A percentile compares a stretch with the other conserved stretches of the same genome.
Conservation (phyloP, 176 grass and related monocot genomes). For the Alloteropsis semialata region DNA sequence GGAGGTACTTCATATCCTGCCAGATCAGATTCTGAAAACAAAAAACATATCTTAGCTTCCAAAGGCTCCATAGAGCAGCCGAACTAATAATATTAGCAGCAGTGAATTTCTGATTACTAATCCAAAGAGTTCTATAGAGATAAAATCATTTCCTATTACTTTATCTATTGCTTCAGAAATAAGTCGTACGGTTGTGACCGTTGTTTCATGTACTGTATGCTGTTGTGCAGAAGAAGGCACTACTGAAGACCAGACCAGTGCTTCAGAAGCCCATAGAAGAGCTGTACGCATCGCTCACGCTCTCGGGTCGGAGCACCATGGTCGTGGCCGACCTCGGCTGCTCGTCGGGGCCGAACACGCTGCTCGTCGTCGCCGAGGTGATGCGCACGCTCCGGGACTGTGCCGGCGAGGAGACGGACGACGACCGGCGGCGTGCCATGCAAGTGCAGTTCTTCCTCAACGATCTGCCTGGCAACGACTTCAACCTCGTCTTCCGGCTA, state of each 20-base stretch:
- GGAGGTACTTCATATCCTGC: too few species aligned
- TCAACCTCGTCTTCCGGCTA: not conserved
- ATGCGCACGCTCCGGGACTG: not conserved
- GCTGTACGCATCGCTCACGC: not conserved
- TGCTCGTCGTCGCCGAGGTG: slow-evolving; percentile 32
- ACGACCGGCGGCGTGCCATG: not conserved
- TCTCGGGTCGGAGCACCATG: not conserved
- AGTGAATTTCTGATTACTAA: too few species aligned
- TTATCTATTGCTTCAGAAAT: too few species aligned
- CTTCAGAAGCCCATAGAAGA: slow-evolving; percentile 14
- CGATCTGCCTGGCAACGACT: not conserved
- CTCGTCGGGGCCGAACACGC: slow-evolving; percentile 32
- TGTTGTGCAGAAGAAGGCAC: slow-evolving; percentile 6
- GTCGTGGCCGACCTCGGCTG: slow-evolving; percentile 36
- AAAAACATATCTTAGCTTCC: too few species aligned
- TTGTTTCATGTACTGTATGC: too few species aligned
- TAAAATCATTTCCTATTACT: too few species aligned
- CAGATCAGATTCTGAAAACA: too few species aligned
- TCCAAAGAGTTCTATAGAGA: too few species aligned
- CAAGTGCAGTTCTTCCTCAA: not conserved
- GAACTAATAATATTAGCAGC: too few species aligned
- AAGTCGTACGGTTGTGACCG: too few species aligned
- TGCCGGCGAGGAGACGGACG: not conserved
- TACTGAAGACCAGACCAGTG: not conserved
- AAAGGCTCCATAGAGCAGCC: too few species aligned